Evolutionary conservation across 1,284 basidiomycete species (phyloP).

Genomic region (Pterula multifida): DNA sequence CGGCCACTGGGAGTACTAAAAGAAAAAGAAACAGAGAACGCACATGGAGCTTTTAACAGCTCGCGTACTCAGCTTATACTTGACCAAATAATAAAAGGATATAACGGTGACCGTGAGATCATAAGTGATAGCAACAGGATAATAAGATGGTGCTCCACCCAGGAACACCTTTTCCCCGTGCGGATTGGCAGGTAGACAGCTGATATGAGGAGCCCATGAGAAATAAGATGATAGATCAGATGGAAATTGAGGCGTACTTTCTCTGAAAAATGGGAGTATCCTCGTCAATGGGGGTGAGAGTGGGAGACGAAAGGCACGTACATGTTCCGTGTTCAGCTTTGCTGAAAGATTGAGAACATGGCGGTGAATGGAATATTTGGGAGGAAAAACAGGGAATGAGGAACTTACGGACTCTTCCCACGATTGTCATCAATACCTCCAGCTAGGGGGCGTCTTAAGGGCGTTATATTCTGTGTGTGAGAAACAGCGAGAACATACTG

Average conservation of each 20-base stretch:
- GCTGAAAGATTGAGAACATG: too few species aligned
- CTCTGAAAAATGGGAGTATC: neutral
- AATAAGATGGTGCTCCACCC: conserved; percentile 1
- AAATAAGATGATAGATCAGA: neutral
- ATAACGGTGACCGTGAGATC: neutral
- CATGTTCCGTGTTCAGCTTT: neutral
- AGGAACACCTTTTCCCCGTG: neutral
- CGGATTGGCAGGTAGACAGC: conserved; percentile 1
- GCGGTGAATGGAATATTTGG: too few species aligned
- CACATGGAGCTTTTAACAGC: neutral
- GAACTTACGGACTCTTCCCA: neutral
- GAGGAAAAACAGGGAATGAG: too few species aligned
- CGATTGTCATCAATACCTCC: neutral
- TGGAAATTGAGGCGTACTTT: neutral
- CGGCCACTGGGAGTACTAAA: neutral
- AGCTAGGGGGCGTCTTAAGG: neutral
- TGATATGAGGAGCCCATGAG: neutral
- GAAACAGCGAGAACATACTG: neutral
- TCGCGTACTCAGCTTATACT: neutral
- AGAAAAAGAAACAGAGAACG: neutral
- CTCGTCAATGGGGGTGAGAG: neutral
- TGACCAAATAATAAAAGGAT: neutral
- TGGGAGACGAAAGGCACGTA: neutral
- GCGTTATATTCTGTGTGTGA: neutral
- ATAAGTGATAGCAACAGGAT: neutral